Evolutionary conservation across 495 filamentous ascomycete species (phyloP).

Genomic region (Amphirosellinia nigrospora): DNA sequence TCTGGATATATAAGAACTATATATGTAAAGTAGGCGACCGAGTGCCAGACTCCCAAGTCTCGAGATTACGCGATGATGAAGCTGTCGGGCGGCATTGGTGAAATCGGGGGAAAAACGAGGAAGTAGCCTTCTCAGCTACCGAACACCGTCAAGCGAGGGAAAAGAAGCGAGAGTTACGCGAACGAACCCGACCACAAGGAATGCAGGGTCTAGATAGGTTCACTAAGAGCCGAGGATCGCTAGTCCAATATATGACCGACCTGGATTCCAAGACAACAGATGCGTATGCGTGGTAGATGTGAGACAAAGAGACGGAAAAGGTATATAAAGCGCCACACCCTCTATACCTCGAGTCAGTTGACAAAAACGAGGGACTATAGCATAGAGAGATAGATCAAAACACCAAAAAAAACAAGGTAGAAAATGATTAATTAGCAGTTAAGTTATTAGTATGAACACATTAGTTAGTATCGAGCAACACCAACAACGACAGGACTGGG

Average conservation of each 20-base stretch:
- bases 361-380: neutral
- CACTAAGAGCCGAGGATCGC: conserved; percentile 25
- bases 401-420: conserved; percentile 33
- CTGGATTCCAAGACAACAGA: conserved; percentile 40
- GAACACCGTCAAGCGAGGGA: conserved; percentile 20
- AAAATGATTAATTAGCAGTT: conserved; percentile 33
- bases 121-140: conserved; percentile 20
- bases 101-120: conserved; percentile 21
- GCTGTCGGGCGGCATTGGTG: conserved; percentile 46
- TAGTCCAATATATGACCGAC: conserved; percentile 32
- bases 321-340: conserved; percentile 21
- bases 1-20: conserved; percentile 18
- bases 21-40: conserved; percentile 26
- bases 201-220: conserved; percentile 37
- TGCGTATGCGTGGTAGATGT: conserved; percentile 30
- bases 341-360: conserved; percentile 8
- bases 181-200: conserved; percentile 32
- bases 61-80: conserved; percentile 46
- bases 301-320: conserved; percentile 24
- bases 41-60: conserved; percentile 47
- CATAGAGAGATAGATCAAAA: neutral
- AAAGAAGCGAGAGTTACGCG: conserved; percentile 28
- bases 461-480: conserved; percentile 27
- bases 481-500: conserved; percentile 19
- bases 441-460: conserved; percentile 24